Percentiles rank a stretch among this genome's conserved stretches.
Evolutionary conservation across 2,329 filamentous ascomycete genomes (phyloP).

Genomic region (Ophiobolus disseminans): DNA sequence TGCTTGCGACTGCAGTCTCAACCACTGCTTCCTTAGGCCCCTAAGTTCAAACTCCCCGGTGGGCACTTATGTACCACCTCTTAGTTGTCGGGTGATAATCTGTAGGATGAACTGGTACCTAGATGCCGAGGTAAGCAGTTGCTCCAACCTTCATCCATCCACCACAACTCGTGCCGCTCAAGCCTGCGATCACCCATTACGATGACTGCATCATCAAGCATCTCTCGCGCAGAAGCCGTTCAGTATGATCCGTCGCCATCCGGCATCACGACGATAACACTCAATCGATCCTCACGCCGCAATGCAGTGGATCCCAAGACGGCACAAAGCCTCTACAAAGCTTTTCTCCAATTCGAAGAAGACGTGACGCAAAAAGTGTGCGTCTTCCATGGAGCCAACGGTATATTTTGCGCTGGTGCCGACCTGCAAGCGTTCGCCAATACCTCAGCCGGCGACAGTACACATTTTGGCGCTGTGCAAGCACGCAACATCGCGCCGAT

Average conservation of each 20-base stretch:
- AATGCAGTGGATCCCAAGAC: slow-evolving; percentile 63
- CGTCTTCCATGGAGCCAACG: slow-evolving; percentile 57
- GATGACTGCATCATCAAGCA: neutral
- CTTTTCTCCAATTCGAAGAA: slow-evolving; percentile 59
- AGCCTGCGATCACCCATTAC: neutral
- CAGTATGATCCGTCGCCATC: slow-evolving; percentile 20
- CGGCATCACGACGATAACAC: slow-evolving; percentile 63
- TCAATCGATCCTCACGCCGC: slow-evolving; percentile 58
- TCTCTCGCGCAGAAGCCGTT: slow-evolving; percentile 20
- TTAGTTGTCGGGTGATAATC: too few species aligned
- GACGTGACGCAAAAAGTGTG: slow-evolving; percentile 61
- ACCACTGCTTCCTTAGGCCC: too few species aligned
- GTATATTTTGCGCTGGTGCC: slow-evolving; percentile 62
- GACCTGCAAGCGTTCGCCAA: slow-evolving; percentile 58
- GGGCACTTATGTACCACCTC: too few species aligned
- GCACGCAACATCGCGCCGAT: slow-evolving; percentile 57
- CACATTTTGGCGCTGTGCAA: slow-evolving; percentile 41
- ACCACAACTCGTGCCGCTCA: too few species aligned
- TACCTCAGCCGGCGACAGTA: slow-evolving; percentile 5
- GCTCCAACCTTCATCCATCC: too few species aligned
- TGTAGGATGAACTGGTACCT: too few species aligned
- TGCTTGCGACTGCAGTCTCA: too few species aligned
- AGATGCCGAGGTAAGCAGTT: too few species aligned
- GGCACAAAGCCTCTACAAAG: slow-evolving; percentile 56
- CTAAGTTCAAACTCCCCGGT: too few species aligned